A percentile compares a stretch with the other conserved stretches of the same genome.
phyloP scores from a whole-genome alignment of 257 asterid species.

The Ilex aquifolium region DNA sequence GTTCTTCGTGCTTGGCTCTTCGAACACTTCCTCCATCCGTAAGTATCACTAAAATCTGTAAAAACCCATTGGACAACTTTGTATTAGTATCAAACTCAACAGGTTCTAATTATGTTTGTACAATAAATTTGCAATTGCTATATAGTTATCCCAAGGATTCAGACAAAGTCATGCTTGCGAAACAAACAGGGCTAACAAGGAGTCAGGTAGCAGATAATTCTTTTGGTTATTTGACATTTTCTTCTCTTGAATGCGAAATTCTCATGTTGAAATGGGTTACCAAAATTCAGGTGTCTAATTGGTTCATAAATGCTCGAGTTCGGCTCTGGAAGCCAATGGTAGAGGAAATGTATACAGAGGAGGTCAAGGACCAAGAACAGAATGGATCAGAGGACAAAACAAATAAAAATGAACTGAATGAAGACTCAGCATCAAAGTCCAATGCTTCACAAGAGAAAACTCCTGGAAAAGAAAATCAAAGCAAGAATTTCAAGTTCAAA shows the following conservation, averaged over 20 bases:
- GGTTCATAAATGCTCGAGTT: slow-evolving; percentile 97
- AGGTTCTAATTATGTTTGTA: background rate
- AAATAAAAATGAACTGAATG: slow-evolving; percentile 41
- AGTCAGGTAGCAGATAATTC: slow-evolving; percentile 58
- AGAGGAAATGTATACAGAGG: slow-evolving; percentile 95
- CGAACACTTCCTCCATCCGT: slow-evolving; percentile 99
- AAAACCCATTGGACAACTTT: background rate
- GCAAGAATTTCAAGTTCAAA: slow-evolving; percentile 25
- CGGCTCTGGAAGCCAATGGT: slow-evolving; percentile 99
- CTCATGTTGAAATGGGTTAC: background rate
- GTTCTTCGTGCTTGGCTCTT: slow-evolving; percentile 98
- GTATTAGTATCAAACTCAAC: background rate
- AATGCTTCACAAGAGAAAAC: slow-evolving; percentile 29
- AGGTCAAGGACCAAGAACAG: slow-evolving; percentile 71
- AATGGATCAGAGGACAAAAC: slow-evolving; percentile 48
- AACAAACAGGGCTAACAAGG: slow-evolving; percentile 93
- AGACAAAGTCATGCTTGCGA: slow-evolving; percentile 91
- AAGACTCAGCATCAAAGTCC: slow-evolving; percentile 52
- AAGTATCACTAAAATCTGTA: slow-evolving; percentile 6
- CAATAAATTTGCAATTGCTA: background rate
- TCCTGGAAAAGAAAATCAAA: slow-evolving; percentile 33
- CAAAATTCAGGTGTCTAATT: slow-evolving; percentile 73
- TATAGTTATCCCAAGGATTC: slow-evolving; percentile 95
- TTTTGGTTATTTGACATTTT: background rate
- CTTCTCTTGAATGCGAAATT: background rate